These are phyloP conservation scores for Madurella fahalii DNA, from an alignment of 2,329 filamentous ascomycete species.

Conservation along the genomic window DNA sequence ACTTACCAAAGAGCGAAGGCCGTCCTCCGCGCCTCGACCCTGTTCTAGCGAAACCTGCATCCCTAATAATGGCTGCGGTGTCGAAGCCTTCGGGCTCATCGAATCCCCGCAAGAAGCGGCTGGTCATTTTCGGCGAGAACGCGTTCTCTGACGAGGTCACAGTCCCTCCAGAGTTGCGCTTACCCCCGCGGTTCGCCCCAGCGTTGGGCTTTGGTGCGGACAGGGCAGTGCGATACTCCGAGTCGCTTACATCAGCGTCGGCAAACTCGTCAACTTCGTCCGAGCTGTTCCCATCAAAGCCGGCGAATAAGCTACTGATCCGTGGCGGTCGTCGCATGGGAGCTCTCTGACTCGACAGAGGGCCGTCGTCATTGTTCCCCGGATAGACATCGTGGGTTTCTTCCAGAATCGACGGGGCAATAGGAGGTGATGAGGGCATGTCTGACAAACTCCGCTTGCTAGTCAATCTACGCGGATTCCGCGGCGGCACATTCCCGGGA, in stretches of 20 bases:
- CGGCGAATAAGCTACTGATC: slow-evolving; percentile 81
- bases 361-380: slow-evolving; percentile 76
- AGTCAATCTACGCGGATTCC: slow-evolving; percentile 56
- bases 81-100: slow-evolving; percentile 20
- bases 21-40: slow-evolving; percentile 24
- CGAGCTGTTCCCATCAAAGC: slow-evolving; percentile 70
- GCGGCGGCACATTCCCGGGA: slow-evolving; percentile 52
- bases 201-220: slow-evolving; percentile 56
- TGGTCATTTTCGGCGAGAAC: slow-evolving; percentile 30
- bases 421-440: slow-evolving; percentile 47
- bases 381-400: slow-evolving; percentile 64
- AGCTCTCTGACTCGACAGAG: slow-evolving; percentile 56
- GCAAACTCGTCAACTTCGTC: slow-evolving; percentile 62
- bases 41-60: slow-evolving; percentile 20
- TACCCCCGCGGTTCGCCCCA: slow-evolving; percentile 35
- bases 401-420: slow-evolving; percentile 25
- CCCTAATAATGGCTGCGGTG: slow-evolving; percentile 21
- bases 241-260: slow-evolving; percentile 60
- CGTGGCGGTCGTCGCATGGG: slow-evolving; percentile 67
- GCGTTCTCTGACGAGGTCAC: slow-evolving; percentile 43
- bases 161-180: slow-evolving; percentile 40
- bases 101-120: slow-evolving; percentile 19
- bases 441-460: slow-evolving; percentile 45
- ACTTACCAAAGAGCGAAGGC: slow-evolving; percentile 37
- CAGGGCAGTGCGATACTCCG: slow-evolving; percentile 62